Evolutionary conservation across 805 yeast genomes (phyloP).

Genomic region (Zygosaccharomyces bisporus): DNA sequence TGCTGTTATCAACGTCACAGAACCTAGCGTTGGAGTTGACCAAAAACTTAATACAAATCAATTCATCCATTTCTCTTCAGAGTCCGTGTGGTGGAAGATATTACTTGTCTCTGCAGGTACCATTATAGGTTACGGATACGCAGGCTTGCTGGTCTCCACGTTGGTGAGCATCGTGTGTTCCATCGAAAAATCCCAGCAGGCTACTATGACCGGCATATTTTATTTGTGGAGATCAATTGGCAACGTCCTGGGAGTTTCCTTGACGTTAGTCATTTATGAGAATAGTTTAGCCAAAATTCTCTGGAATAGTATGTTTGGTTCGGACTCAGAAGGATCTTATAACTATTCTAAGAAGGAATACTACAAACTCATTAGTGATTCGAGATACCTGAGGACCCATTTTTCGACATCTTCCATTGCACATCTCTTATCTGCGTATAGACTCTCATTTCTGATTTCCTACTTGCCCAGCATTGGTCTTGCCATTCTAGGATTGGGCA

Average conservation of each 20-base stretch:
- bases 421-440: slow-evolving; percentile 25
- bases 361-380: slow-evolving; percentile 25
- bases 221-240: slow-evolving; percentile 50
- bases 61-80: slow-evolving; percentile 14
- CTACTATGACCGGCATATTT: slow-evolving; percentile 47
- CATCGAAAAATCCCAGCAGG: slow-evolving; percentile 45
- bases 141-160: slow-evolving; percentile 55
- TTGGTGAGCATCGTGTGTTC: slow-evolving; percentile 49
- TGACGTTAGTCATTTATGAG: slow-evolving; percentile 39
- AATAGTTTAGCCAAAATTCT: slow-evolving; percentile 33
- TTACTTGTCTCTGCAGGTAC: slow-evolving; percentile 33
- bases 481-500: slow-evolving; percentile 20
- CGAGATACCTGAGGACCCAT: slow-evolving; percentile 29
- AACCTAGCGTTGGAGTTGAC: slow-evolving; percentile 19
- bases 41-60: slow-evolving; percentile 5
- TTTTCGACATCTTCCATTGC: slow-evolving; percentile 21
- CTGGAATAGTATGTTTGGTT: slow-evolving; percentile 31
- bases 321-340: slow-evolving; percentile 9
- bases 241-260: slow-evolving; percentile 45
- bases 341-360: slow-evolving; percentile 25
- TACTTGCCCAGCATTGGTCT: slow-evolving; percentile 28
- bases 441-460: slow-evolving; percentile 28
- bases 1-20: slow-evolving; percentile 18
- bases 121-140: slow-evolving; percentile 46
- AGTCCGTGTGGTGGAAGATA: slow-evolving; percentile 31